These are phyloP conservation scores for Debaryomyces hansenii DNA, from an alignment of 805 yeast species.

Conservation along the genomic window DNA sequence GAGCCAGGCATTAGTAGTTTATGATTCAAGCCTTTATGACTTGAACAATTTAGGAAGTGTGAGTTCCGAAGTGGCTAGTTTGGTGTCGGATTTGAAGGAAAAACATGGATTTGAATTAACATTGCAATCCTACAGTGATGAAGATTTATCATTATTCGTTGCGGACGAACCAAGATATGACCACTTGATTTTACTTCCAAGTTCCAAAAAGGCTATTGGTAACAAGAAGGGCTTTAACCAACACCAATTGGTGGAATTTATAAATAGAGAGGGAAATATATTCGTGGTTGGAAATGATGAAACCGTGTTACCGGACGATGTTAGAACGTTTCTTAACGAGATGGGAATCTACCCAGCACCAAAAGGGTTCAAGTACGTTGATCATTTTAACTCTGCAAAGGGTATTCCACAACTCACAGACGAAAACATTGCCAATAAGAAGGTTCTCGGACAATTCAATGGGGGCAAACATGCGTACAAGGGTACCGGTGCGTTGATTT, in stretches of 20 bases:
- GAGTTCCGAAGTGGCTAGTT: slow-evolving; percentile 16
- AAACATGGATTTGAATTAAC: slow-evolving; percentile 13
- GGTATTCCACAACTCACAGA: slow-evolving; percentile 29
- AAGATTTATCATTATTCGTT: slow-evolving; percentile 19
- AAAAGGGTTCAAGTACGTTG: slow-evolving; percentile 60
- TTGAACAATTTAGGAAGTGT: slow-evolving; percentile 13
- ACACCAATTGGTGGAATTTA: slow-evolving; percentile 54
- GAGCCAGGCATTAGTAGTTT: slow-evolving; percentile 30
- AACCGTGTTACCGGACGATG: slow-evolving; percentile 34
- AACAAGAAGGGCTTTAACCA: slow-evolving; percentile 31
- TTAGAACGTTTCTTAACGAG: slow-evolving; percentile 69
- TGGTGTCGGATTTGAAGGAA: slow-evolving; percentile 22
- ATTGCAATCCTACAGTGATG: slow-evolving; percentile 24
- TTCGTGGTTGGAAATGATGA: slow-evolving; percentile 57
- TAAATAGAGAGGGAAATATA: slow-evolving; percentile 72
- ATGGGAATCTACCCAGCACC: slow-evolving; percentile 86
- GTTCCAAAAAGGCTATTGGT: slow-evolving; percentile 30
- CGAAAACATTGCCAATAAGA: slow-evolving; percentile 25
- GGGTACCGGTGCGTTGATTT: slow-evolving; percentile 70
- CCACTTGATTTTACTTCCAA: slow-evolving; percentile 36
- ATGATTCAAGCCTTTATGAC: slow-evolving; percentile 28
- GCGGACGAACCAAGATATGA: slow-evolving; percentile 25
- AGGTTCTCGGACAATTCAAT: slow-evolving; percentile 16
- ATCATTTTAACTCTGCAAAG: slow-evolving; percentile 53
- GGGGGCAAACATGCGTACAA: slow-evolving; percentile 15